These are phyloP conservation scores for Vaccinium myrtillus DNA, from an alignment of 148 eudicot species.

Conservation along the genomic window DNA sequence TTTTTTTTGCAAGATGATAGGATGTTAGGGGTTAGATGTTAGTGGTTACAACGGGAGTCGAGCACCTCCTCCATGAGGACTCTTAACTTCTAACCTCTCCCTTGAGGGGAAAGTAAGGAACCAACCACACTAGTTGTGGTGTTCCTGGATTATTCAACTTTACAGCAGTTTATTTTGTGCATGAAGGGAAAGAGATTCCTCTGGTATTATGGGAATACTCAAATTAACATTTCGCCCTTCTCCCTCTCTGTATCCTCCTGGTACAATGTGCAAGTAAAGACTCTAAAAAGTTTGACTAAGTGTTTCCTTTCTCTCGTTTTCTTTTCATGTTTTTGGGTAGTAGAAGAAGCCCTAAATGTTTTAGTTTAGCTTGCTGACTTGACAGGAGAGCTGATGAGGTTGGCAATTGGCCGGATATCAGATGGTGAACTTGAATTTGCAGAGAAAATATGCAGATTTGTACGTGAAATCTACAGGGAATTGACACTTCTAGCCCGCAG, in stretches of 20 bases:
- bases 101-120: no score
- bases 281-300: neutral
- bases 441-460: conserved; percentile 84
- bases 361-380: conserved; percentile 82
- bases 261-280: neutral
- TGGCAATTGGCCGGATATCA: conserved; percentile 95
- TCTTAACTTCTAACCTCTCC: no score
- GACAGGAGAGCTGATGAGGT: conserved; percentile 98
- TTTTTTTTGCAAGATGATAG: neutral
- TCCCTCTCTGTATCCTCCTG: neutral
- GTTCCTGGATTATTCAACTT: neutral
- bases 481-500: conserved; percentile 67
- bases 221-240: neutral
- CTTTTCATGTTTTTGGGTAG: neutral
- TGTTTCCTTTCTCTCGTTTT: neutral
- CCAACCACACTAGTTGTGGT: no score
- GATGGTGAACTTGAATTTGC: conserved; percentile 93
- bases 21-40: no score
- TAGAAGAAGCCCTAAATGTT: conserved; percentile 18
- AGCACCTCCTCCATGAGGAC: no score
- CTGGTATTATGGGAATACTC: neutral
- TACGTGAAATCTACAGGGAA: conserved; percentile 78
- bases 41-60: no score
- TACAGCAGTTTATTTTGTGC: neutral
- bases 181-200: conserved; percentile 1